A percentile compares a stretch with the other conserved stretches of the same genome.
Evolutionary conservation across 2,329 filamentous ascomycete genomes (phyloP).

Genomic region (Fulvia fulva): DNA sequence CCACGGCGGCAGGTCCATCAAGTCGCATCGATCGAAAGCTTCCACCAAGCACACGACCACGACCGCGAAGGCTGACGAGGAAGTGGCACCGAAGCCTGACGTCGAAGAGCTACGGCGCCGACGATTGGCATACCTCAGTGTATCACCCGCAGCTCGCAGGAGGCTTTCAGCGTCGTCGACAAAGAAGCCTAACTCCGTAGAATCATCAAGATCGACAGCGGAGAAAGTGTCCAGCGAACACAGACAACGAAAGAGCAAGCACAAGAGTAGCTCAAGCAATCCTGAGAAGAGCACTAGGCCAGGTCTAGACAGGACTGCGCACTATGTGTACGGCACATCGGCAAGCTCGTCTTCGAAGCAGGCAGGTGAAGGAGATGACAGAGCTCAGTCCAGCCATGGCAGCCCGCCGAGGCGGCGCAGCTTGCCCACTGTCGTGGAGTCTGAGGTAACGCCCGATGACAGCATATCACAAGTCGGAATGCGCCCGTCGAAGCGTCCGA

Average conservation of each 20-base stretch:
- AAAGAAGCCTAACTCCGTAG: constrained; percentile 2
- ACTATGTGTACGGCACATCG: constrained; percentile 14
- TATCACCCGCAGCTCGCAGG: constrained; percentile 9
- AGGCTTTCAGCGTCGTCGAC: constrained; percentile 4
- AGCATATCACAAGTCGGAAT: constrained; percentile 30
- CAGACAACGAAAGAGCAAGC: constrained; percentile 7
- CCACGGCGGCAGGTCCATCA: constrained; percentile 8
- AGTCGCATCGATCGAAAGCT: constrained; percentile 15
- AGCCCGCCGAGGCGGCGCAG: constrained; percentile 12
- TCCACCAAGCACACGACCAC: constrained; percentile 13
- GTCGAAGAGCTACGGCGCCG: constrained; percentile 39
- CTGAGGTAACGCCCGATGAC: constrained; percentile 30
- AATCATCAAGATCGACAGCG: constrained; percentile 8
- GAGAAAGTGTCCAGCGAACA: constrained; percentile 7
- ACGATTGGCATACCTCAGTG: constrained; percentile 36
- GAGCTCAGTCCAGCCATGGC: constrained; percentile 2
- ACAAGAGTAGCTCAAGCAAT: constrained; percentile 7
- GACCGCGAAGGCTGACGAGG: constrained; percentile 13
- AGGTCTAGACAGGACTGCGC: constrained; percentile 1
- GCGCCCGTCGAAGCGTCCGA: constrained; percentile 5
- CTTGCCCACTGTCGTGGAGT: constrained; percentile 12
- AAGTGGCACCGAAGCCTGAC: constrained; percentile 32
- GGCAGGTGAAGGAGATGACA: background rate
- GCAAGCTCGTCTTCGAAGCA: background rate
- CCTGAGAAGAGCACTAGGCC: background rate